A percentile compares a stretch with the other conserved stretches of the same genome.
phyloP scores from a whole-genome alignment of 495 filamentous ascomycete species.

The Aspergillus sclerotioniger region DNA sequence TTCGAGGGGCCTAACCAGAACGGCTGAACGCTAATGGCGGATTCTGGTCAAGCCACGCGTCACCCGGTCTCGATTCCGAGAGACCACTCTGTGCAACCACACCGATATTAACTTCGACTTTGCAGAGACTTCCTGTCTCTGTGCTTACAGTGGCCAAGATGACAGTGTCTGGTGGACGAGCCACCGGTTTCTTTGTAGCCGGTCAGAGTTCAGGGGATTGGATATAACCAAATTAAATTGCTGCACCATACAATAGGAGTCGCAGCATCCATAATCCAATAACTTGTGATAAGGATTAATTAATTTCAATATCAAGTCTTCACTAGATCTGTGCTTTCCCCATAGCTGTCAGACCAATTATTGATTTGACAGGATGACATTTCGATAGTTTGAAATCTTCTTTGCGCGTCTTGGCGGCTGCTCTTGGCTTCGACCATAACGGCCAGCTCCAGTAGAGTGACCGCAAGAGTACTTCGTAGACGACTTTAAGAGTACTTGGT shows the following conservation, averaged over 20 bases:
- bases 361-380: constrained; percentile 1
- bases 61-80: not conserved
- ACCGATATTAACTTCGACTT: not conserved
- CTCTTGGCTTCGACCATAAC: not conserved
- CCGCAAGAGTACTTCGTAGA: no score
- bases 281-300: not conserved
- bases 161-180: not conserved
- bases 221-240: no score
- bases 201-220: no score
- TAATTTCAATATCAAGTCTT: not conserved
- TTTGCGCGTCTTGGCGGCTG: not conserved
- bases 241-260: not conserved
- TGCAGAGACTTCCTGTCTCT: not conserved
- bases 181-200: not conserved
- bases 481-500: no score
- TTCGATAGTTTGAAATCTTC: not conserved
- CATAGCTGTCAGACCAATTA: not conserved
- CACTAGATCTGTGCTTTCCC: constrained; percentile 1
- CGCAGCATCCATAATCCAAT: not conserved
- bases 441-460: not conserved
- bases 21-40: not conserved
- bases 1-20: not conserved
- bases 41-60: not conserved
- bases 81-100: not conserved
- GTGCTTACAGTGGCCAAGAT: no score